phyloP scores from a whole-genome alignment of 2,329 filamentous ascomycete genomes.

The Pseudocercospora macadamiae region DNA sequence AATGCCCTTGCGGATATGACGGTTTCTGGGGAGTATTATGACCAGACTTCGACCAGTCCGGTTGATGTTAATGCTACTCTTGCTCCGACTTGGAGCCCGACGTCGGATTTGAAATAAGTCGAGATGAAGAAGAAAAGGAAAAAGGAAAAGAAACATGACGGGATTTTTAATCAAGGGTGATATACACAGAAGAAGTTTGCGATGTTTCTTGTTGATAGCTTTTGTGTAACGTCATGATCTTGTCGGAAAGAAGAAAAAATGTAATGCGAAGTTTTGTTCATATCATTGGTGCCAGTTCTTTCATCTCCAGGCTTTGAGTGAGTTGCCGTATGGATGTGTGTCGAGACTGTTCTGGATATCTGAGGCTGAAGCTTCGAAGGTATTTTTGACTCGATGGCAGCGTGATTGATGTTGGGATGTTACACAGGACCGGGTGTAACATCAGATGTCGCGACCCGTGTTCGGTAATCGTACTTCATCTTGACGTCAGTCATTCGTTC shows the following conservation, averaged over 20 bases:
- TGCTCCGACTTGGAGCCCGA: slow-evolving; percentile 31
- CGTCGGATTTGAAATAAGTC: slow-evolving; percentile 20
- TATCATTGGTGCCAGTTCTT: neutral
- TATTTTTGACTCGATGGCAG: too few species aligned
- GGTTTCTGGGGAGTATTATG: slow-evolving; percentile 29
- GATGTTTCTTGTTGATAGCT: slow-evolving; percentile 10
- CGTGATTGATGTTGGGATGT: too few species aligned
- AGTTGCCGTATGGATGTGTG: too few species aligned
- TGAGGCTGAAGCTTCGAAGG: too few species aligned
- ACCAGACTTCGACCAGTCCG: slow-evolving; percentile 30
- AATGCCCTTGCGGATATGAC: slow-evolving; percentile 34
- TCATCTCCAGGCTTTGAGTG: neutral
- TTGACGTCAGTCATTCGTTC: too few species aligned
- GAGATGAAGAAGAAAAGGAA: slow-evolving; percentile 1
- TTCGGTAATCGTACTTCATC: too few species aligned
- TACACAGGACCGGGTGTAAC: too few species aligned
- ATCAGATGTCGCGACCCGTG: too few species aligned
- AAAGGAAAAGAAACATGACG: neutral
- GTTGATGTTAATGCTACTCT: slow-evolving; percentile 29
- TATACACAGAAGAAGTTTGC: neutral
- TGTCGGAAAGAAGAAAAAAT: too few species aligned
- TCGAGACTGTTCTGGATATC: too few species aligned
- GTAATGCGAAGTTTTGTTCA: neutral
- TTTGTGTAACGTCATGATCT: slow-evolving; percentile 5
- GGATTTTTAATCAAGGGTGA: neutral